Conservation (phyloP, 2,329 filamentous ascomycete species). For the Diaporthe australafricana region DNA sequence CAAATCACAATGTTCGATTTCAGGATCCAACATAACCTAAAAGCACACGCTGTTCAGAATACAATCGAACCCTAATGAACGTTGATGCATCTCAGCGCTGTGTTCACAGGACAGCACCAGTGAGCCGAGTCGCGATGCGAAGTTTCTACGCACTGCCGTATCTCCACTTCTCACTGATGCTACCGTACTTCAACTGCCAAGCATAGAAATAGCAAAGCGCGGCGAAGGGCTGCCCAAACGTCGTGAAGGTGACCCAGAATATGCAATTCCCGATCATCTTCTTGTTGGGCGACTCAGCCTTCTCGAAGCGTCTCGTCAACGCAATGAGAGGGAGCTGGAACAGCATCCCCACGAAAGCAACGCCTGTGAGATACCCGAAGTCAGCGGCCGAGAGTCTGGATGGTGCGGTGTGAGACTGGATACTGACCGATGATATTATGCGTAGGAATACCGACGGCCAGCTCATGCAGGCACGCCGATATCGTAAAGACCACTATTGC, state of each 20-base stretch:
- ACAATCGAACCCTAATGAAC: neutral
- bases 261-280: constrained; percentile 90
- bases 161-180: constrained; percentile 65
- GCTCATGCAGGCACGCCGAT: constrained; percentile 89
- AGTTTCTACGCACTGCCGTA: constrained; percentile 12
- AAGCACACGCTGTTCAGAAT: constrained; percentile 2
- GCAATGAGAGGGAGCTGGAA: constrained; percentile 89
- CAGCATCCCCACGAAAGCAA: constrained; percentile 95
- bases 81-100: neutral
- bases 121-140: neutral
- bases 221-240: constrained; percentile 93
- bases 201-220: constrained; percentile 96
- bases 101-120: neutral
- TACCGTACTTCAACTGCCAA: constrained; percentile 98
- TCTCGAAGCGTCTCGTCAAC: constrained; percentile 82
- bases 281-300: constrained; percentile 79
- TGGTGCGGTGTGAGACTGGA: constrained; percentile 11
- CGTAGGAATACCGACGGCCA: constrained; percentile 92
- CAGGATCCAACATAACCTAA: too few species aligned
- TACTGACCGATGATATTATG: constrained; percentile 87
- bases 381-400: constrained; percentile 26
- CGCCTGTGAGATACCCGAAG: constrained; percentile 62
- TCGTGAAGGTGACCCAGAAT: constrained; percentile 96
- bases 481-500: constrained; percentile 88
- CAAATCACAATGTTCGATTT: neutral